phyloP scores from a whole-genome alignment of 345 rosid genomes.

The Lagerstroemia speciosa region DNA sequence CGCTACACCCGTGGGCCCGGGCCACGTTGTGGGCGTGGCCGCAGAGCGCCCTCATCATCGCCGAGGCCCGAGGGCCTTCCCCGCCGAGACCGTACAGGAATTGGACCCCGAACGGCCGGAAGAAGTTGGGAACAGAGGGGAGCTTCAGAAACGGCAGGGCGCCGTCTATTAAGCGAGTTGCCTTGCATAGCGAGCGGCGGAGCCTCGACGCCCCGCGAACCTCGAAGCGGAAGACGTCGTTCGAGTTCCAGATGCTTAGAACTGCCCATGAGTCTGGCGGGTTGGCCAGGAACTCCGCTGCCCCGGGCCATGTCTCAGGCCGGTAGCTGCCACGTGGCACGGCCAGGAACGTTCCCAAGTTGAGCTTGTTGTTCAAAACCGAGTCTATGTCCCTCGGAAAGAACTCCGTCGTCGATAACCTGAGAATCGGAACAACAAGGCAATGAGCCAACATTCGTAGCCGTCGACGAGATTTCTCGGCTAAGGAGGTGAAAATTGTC shows the following conservation, averaged over 20 bases:
- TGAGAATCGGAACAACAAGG: conserved; percentile 2
- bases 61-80: conserved; percentile 61
- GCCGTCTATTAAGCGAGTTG: conserved; percentile 56
- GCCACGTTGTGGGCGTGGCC: conserved; percentile 83
- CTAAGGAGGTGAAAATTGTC: neutral
- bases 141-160: conserved; percentile 63
- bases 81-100: conserved; percentile 90
- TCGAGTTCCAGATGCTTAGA: conserved; percentile 77
- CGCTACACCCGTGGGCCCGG: conserved; percentile 50
- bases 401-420: conserved; percentile 84
- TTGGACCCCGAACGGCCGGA: conserved; percentile 67
- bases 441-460: too few relatives aligned
- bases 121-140: conserved; percentile 84
- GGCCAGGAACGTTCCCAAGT: conserved; percentile 69
- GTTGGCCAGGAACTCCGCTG: conserved; percentile 45
- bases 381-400: conserved; percentile 90
- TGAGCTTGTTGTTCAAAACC: conserved; percentile 62
- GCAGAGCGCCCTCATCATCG: conserved; percentile 56
- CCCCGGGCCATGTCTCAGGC: conserved; percentile 45
- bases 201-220: conserved; percentile 65
- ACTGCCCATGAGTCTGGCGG: conserved; percentile 91
- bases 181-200: conserved; percentile 47
- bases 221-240: conserved; percentile 64
- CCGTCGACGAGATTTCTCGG: too few relatives aligned
- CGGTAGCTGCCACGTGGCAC: conserved; percentile 40